phyloP scores from a whole-genome alignment of 2,329 filamentous ascomycete species.

The Elsinoe ampelina region DNA sequence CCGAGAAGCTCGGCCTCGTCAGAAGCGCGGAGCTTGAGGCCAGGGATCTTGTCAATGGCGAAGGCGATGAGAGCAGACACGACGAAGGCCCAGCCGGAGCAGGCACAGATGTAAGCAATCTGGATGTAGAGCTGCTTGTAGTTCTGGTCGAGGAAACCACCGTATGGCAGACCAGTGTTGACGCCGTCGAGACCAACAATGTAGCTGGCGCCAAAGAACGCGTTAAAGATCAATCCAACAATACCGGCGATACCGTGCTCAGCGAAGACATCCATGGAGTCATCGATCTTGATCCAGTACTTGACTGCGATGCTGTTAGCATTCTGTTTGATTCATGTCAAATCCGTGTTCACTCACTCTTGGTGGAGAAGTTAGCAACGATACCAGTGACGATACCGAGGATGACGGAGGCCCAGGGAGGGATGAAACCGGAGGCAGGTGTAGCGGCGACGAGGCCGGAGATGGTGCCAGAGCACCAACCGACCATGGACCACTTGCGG shows the following conservation, averaged over 20 bases:
- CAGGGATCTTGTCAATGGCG: constrained; percentile 64
- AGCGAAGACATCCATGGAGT: constrained; percentile 83
- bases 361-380: constrained; percentile 76
- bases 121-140: constrained; percentile 70
- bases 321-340: constrained; percentile 14
- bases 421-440: constrained; percentile 70
- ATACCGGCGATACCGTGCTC: constrained; percentile 82
- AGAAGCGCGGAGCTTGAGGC: constrained; percentile 67
- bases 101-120: constrained; percentile 63
- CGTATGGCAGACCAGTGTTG: constrained; percentile 47
- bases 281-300: constrained; percentile 70
- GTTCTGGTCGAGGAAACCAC: constrained; percentile 68
- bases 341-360: constrained; percentile 53
- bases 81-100: constrained; percentile 59
- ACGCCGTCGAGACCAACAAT: constrained; percentile 69
- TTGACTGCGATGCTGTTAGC: constrained; percentile 41
- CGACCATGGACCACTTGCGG: constrained; percentile 89
- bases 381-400: constrained; percentile 55
- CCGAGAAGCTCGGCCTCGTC: constrained; percentile 77
- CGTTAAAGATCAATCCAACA: constrained; percentile 69
- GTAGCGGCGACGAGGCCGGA: constrained; percentile 82
- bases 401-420: constrained; percentile 53
- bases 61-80: constrained; percentile 67
- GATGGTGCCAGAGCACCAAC: constrained; percentile 84
- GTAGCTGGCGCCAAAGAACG: constrained; percentile 58